phyloP scores from a whole-genome alignment of 306 rosid genomes.

The Albizia julibrissin region DNA sequence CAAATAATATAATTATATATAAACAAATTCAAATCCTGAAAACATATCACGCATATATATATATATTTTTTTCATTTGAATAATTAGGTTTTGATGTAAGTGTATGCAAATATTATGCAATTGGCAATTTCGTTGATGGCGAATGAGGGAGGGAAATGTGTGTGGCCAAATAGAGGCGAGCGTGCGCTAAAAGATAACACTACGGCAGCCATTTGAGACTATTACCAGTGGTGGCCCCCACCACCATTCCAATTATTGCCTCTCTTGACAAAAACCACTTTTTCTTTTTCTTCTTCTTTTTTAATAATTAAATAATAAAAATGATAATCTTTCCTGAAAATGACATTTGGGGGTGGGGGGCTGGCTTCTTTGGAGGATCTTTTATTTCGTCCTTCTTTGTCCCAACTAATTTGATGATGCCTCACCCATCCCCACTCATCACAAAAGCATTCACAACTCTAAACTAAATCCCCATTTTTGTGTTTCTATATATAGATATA shows the following conservation, averaged over 20 bases:
- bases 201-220: constrained; percentile 37
- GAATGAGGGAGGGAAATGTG: neutral
- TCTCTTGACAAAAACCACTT: constrained; percentile 22
- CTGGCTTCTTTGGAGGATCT: constrained; percentile 18
- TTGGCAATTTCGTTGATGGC: neutral
- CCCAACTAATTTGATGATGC: constrained; percentile 12
- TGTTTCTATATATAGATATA: no score
- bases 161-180: constrained; percentile 7
- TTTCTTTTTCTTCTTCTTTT: no score
- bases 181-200: constrained; percentile 54
- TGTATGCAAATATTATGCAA: no score
- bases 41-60: no score
- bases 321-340: neutral
- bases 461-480: no score
- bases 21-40: no score
- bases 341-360: neutral
- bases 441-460: no score
- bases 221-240: constrained; percentile 38
- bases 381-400: constrained; percentile 21
- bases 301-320: neutral
- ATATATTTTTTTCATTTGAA: no score
- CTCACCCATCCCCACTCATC: constrained; percentile 23
- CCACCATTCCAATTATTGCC: constrained; percentile 51
- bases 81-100: no score
- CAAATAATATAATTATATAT: neutral